Evolutionary conservation across 805 yeast genomes (phyloP), one percentile per base, ranked within the genome.

Genomic region (Metschnikowia bowlesiae): DNA sequence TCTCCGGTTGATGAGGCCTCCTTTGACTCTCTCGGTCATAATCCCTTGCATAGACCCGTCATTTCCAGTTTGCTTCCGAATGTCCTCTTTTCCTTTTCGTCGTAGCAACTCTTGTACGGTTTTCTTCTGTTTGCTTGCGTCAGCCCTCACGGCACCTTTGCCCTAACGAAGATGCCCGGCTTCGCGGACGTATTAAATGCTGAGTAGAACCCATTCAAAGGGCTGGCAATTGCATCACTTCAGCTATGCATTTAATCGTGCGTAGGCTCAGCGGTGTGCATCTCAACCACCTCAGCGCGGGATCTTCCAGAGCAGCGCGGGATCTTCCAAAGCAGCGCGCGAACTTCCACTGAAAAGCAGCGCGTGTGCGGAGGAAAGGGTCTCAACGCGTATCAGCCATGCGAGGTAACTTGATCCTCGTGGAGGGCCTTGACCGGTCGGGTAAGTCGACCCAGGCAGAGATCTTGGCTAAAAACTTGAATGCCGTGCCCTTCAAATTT

Each of bases 371-470:
- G 11, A n/a, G 18, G 37, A 34, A 26, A 1, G 16, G 28, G 14
- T 8, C 39, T 8, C 30, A 9, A 30, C 29, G 32, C 29, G 34
- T 29, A 28, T 26, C 31, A 14, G 38, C 31, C 29, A 64, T 62
- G 66, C 61, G 97, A 54, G 98, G 97, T 2, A 75, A 79, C 42
- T 70, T 94, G 36, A 84, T 94, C 22, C 78, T 89, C 1, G 75
- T 94, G 2, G 99, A 94, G 67, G 99, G 99, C 0, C 79, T 94
- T 1, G 99, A 94, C 62, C 71, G 99, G 45, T 85, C 97, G 0
- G 99, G 99, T 0, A 94, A 94, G 62, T 81, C 96, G 2, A 90
- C 97, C 0, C 99, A 94, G 63, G 72, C 73, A 1, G 61, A 69
- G 5, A 76, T 76, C 3, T 63, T 73, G 4, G 48, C 59, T 1